Evolutionary conservation across 225 moss, liverwort and hornwort species (phyloP).

Genomic region (Ulota crispa): DNA sequence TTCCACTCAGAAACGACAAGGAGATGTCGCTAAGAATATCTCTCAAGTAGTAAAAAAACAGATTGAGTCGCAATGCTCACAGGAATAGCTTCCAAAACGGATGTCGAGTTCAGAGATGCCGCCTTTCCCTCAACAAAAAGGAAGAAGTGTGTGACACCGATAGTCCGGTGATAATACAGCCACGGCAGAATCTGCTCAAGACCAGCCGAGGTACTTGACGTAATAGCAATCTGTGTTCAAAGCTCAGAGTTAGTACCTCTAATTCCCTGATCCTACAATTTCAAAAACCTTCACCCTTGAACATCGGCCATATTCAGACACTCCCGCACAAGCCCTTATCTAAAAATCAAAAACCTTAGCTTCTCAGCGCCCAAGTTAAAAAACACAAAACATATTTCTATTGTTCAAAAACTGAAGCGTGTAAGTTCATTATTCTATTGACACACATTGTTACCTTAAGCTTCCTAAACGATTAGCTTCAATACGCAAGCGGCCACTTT

Average conservation of each 20-base stretch:
- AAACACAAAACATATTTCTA: not conserved
- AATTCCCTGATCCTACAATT: slow-evolving; percentile 3
- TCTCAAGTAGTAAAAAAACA: slow-evolving; percentile 1
- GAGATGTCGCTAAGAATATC: not conserved
- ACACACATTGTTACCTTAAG: not conserved
- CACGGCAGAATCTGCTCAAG: slow-evolving; percentile 97
- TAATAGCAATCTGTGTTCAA: slow-evolving; percentile 92
- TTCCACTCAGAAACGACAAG: not conserved
- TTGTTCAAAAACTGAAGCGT: not conserved
- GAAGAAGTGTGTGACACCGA: slow-evolving; percentile 94
- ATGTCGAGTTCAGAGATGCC: slow-evolving; percentile 75
- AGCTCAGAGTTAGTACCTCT: slow-evolving; percentile 30
- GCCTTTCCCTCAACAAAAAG: slow-evolving; percentile 99
- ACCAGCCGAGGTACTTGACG: slow-evolving; percentile 94
- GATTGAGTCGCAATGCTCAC: slow-evolving; percentile 37
- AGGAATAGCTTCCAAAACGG: slow-evolving; percentile 90
- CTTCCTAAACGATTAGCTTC: not conserved
- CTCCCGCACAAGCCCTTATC: not conserved
- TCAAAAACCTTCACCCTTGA: slow-evolving; percentile 1
- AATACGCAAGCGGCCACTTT: not conserved
- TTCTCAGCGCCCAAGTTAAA: not conserved
- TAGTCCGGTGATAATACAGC: slow-evolving; percentile 90
- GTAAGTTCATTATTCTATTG: not conserved
- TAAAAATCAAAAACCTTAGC: not conserved
- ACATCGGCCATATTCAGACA: not conserved